Conservation (phyloP, 345 rosid species). For the Gossypium turneri region DNA sequence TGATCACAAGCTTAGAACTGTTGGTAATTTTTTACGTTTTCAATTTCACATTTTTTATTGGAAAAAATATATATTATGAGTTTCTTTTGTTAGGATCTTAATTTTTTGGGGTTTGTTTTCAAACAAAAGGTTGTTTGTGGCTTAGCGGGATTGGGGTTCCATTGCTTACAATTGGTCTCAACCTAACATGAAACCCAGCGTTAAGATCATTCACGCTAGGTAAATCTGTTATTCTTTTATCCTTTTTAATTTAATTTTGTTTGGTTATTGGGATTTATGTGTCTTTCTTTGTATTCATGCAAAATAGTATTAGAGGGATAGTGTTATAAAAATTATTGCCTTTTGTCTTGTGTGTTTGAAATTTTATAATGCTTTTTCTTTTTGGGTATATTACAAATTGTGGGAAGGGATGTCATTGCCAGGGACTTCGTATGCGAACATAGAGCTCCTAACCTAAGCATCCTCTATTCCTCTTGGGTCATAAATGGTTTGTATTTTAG, state of each 20-base stretch:
- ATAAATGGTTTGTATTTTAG: background rate
- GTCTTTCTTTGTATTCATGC: background rate
- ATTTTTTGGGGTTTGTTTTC: background rate
- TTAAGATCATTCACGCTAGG: constrained; percentile 95
- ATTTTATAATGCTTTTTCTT: background rate
- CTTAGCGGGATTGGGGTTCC: constrained; percentile 82
- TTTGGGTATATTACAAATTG: no score
- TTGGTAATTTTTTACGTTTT: constrained; percentile 45
- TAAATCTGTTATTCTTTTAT: constrained; percentile 9
- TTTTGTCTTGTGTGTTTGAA: background rate
- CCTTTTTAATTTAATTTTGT: background rate
- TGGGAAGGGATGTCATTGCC: no score
- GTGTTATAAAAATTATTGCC: background rate
- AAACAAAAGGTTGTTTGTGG: constrained; percentile 68
- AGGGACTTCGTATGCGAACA: no score
- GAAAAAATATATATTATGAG: background rate
- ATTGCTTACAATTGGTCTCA: constrained; percentile 93
- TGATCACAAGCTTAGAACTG: constrained; percentile 87
- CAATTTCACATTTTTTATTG: background rate
- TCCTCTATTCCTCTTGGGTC: background rate
- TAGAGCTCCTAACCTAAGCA: no score
- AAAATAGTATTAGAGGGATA: background rate
- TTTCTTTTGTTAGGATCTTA: constrained; percentile 9
- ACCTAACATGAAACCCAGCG: constrained; percentile 94
- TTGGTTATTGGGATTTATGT: background rate